Base-by-base conservation (phyloP, 2,329 filamentous ascomycete genomes). In the Phyllosticta citrichinensis region DNA sequence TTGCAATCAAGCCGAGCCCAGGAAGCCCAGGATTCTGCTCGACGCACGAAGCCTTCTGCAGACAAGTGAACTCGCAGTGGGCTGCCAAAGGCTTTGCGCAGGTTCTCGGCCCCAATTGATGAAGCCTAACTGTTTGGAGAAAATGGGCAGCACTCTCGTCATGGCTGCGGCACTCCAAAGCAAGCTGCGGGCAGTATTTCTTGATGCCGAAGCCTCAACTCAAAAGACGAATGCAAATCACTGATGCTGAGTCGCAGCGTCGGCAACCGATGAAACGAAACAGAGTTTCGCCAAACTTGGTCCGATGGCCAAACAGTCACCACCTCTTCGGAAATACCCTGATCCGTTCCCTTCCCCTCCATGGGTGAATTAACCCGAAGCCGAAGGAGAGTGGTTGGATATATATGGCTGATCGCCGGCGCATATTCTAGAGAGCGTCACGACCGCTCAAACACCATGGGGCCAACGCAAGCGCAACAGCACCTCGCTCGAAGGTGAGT, bases 401-500 rank as follows among this genome's bases (percentile, higher is more conserved):
- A 40, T 40, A 40, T 40, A 40, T 17, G 33, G 14, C 14, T 12
- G 33, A 40, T 14, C 33, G 11, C 33, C 33, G 33, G 33, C 33
- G 33, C 33, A 40, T 11, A 17, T 12, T 40, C 33, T 40, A 40
- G 33, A 40, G 33, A 40, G 33, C 9, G 33, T 11, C 12, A 40
- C 12, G 33, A 40, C 33, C 14, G 11, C 33, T 40, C 8, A 40
- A 40, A 2, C 33, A 40, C 33, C 11, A 40, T 40, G 33, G 33
- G 33, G 9, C 11, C 33, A 40, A 40, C 33, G 12, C 33, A 40
- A 40, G 14, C 33, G 9, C 33, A 40, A 11, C 55, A 40, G 19
- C 63, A 65, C 61, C 56, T 66, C n/a, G 51, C 65, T 22, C 63
- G 65, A 50, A 66, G 65, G 65, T 63, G 59, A 19, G 60, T 58